Conservation (phyloP, 2,329 filamentous ascomycete genomes). For the Bimuria novae-zelandiae region DNA sequence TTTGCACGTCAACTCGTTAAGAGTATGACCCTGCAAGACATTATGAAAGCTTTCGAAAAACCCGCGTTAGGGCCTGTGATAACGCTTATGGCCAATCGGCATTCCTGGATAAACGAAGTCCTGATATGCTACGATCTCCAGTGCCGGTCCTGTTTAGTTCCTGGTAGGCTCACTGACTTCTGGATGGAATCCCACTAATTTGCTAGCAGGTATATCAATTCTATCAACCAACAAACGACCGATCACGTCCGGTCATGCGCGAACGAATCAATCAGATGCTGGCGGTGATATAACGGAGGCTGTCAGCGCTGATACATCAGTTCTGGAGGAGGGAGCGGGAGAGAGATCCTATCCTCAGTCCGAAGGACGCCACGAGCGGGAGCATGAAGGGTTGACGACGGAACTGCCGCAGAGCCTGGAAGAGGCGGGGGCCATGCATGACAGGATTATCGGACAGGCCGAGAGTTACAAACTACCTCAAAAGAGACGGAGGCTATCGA, state of each 20-base stretch:
- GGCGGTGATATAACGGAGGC: neutral
- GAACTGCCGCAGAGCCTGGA: neutral
- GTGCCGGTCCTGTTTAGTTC: neutral
- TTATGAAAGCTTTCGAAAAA: neutral
- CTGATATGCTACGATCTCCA: neutral
- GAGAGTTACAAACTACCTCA: neutral
- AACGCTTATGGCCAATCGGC: neutral
- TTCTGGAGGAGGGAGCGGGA: neutral
- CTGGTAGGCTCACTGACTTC: neutral
- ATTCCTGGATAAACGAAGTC: neutral
- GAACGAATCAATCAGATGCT: neutral
- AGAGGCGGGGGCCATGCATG: neutral
- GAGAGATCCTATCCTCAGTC: neutral
- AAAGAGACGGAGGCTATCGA: neutral
- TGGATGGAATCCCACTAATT: neutral
- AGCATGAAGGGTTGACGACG: neutral
- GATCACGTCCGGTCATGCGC: neutral
- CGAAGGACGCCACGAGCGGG: neutral
- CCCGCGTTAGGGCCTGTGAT: neutral
- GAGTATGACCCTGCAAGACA: neutral
- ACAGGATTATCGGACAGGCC: neutral
- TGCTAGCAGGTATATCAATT: slow-evolving; percentile 1
- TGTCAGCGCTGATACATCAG: neutral
- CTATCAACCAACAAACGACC: neutral
- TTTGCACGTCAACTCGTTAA: neutral